Conservation (phyloP, 768 basidiomycete genomes). For the Strobilomyces dryophilus region DNA sequence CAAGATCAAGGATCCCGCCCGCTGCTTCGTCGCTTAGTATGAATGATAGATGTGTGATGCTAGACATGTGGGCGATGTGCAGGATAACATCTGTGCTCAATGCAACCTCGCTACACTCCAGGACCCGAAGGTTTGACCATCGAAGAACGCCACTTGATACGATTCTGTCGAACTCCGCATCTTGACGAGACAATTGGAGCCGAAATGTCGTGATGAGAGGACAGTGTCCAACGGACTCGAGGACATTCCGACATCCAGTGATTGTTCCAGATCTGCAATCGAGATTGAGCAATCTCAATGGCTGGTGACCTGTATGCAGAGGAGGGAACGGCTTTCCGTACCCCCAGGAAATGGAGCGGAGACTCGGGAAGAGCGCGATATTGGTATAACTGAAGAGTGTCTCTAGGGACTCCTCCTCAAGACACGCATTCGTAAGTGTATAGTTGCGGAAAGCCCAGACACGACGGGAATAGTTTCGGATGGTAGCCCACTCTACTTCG, state of each 20-base stretch:
- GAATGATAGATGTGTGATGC: neutral
- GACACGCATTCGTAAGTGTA: neutral
- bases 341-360: neutral
- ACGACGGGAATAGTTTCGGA: neutral
- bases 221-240: neutral
- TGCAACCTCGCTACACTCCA: neutral
- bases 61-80: neutral
- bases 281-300: neutral
- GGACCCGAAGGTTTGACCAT: neutral
- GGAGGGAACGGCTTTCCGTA: neutral
- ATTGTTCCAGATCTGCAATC: neutral
- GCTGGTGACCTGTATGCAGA: neutral
- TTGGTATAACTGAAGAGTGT: neutral
- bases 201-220: neutral
- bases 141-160: neutral
- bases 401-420: neutral
- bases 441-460: conserved; percentile 4
- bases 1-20: neutral
- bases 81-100: neutral
- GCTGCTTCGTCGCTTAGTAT: neutral
- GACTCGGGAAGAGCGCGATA: neutral
- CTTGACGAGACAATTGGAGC: neutral
- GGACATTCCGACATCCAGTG: neutral
- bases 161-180: neutral
- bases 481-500: neutral